Conservation (phyloP, 2,329 filamentous ascomycete species). For the Ophiostoma quercus region DNA sequence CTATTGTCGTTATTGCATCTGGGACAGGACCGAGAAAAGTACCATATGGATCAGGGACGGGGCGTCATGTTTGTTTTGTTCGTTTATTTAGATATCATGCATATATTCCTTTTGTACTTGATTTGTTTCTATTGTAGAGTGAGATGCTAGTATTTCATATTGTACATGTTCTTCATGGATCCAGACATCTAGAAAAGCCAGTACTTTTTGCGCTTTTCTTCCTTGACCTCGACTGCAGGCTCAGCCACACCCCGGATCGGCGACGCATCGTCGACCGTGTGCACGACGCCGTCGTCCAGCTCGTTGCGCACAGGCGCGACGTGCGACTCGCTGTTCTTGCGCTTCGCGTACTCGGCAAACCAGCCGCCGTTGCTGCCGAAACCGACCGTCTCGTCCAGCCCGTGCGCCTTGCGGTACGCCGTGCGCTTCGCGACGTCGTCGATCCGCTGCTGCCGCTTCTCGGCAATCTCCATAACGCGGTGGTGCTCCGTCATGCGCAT, state of each 20-base stretch:
- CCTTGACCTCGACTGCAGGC: conserved; percentile 38
- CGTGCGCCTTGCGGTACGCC: conserved; percentile 81
- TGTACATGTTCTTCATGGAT: not conserved
- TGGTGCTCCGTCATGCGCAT: conserved; percentile 71
- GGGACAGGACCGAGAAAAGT: conserved; percentile 7
- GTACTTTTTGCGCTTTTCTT: conserved; percentile 70
- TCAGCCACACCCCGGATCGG: conserved; percentile 19
- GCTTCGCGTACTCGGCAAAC: conserved; percentile 24
- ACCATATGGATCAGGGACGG: not conserved
- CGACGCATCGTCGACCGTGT: conserved; percentile 36
- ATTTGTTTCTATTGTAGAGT: not conserved
- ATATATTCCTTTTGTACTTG: not conserved
- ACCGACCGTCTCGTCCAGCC: conserved; percentile 60
- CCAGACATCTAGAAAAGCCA: conserved; percentile 64
- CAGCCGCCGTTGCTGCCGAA: conserved; percentile 35
- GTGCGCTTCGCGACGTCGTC: conserved; percentile 85
- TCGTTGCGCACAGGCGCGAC: conserved; percentile 28
- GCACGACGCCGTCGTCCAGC: conserved; percentile 36
- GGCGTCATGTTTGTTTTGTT: conserved; percentile 16
- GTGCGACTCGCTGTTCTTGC: conserved; percentile 26
- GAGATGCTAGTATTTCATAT: not conserved
- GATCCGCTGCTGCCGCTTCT: conserved; percentile 65
- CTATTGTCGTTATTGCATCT: conserved; percentile 3
- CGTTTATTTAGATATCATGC: conserved; percentile 16
- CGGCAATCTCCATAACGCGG: conserved; percentile 60